Percentiles rank a stretch among this genome's conserved stretches.
Evolutionary conservation across 1,139 yeast genomes (phyloP).

Genomic region (Pichia sp.): DNA sequence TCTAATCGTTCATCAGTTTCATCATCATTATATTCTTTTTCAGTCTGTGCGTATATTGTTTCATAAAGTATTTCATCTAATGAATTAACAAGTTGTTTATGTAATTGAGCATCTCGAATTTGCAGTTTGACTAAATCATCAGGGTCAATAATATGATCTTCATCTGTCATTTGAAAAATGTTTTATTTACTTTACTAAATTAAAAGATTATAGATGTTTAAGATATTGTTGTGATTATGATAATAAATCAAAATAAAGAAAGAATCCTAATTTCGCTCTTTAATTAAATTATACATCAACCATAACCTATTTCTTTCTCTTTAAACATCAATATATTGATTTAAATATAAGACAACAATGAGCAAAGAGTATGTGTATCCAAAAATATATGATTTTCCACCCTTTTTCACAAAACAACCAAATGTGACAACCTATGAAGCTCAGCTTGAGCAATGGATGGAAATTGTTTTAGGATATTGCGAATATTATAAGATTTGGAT

Average conservation of each 20-base stretch:
- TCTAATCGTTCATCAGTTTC: not conserved
- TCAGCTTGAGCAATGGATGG: slow-evolving; percentile 59
- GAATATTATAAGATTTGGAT: slow-evolving; percentile 48
- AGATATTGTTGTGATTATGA: no score
- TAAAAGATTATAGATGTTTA: no score
- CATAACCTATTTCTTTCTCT: no score
- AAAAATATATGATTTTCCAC: slow-evolving; percentile 79
- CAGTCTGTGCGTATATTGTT: not conserved
- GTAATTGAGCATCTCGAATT: slow-evolving; percentile 17
- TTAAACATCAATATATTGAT: no score
- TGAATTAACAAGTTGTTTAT: slow-evolving; percentile 15
- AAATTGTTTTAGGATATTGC: slow-evolving; percentile 54
- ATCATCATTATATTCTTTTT: not conserved
- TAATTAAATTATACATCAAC: no score
- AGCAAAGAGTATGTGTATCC: slow-evolving; percentile 43
- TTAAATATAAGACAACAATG: not conserved
- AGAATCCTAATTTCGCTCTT: no score
- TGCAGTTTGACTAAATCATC: slow-evolving; percentile 9
- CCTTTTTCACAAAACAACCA: slow-evolving; percentile 85
- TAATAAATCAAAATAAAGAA: no score
- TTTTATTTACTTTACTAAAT: no score
- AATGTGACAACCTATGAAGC: slow-evolving; percentile 72
- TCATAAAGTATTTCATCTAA: slow-evolving; percentile 19
- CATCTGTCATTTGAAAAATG: no score
- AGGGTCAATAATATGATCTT: no score